Conservation (phyloP, 2,329 filamentous ascomycete genomes). For the Exophiala mesophila region DNA sequence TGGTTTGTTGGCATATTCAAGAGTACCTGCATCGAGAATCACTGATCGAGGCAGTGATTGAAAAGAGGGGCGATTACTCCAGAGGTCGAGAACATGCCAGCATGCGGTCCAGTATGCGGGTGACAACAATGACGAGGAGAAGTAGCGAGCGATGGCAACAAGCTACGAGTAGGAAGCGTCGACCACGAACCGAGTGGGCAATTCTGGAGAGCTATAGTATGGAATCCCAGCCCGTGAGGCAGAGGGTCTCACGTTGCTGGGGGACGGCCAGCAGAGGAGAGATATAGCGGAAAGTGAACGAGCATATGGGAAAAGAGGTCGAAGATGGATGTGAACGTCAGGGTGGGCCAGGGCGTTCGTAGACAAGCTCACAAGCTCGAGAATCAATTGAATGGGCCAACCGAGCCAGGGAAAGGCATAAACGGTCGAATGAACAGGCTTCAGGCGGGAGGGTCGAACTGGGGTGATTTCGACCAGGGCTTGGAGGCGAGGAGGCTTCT, state of each 20-base stretch:
- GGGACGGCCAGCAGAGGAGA: too few species aligned
- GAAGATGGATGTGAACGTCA: slow-evolving; percentile 14
- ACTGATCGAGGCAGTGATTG: slow-evolving; percentile 4
- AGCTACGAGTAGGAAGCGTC: too few species aligned
- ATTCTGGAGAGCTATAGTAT: too few species aligned
- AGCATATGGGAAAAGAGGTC: slow-evolving; percentile 21
- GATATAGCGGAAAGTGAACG: slow-evolving; percentile 4
- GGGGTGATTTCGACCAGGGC: neutral
- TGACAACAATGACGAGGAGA: too few species aligned
- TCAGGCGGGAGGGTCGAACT: neutral
- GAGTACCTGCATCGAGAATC: slow-evolving; percentile 26
- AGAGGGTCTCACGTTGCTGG: too few species aligned
- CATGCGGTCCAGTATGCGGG: too few species aligned
- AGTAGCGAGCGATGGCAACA: too few species aligned
- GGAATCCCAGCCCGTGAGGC: too few species aligned
- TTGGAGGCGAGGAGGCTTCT: slow-evolving; percentile 4
- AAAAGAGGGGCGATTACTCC: neutral
- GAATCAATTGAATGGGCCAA: neutral
- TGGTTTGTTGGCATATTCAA: slow-evolving; percentile 42
- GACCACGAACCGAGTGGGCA: too few species aligned
- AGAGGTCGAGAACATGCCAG: neutral
- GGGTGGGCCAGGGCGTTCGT: slow-evolving; percentile 10
- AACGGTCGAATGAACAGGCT: neutral
- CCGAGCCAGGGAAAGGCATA: neutral
- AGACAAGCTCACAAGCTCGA: slow-evolving; percentile 2